These are phyloP conservation scores for Amanita muscaria DNA, from an alignment of 768 basidiomycete species.

Conservation along the genomic window DNA sequence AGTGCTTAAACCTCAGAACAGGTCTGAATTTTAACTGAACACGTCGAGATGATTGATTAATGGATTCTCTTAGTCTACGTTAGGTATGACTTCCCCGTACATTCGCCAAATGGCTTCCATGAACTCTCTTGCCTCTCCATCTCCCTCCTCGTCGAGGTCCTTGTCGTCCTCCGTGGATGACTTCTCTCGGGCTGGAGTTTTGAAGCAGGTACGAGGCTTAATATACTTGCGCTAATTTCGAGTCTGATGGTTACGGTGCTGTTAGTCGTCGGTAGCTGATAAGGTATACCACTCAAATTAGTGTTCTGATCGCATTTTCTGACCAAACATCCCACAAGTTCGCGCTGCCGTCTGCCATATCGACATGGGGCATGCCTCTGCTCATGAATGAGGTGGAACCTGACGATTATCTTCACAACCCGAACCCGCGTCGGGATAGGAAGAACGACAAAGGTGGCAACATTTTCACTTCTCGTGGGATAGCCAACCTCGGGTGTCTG, in stretches of 20 bases:
- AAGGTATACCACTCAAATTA: slow-evolving; percentile 16
- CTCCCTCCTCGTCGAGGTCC: neutral
- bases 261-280: slow-evolving; percentile 22
- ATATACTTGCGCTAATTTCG: neutral
- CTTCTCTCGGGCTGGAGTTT: neutral
- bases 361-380: slow-evolving; percentile 40
- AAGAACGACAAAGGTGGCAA: slow-evolving; percentile 47
- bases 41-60: too few relatives aligned
- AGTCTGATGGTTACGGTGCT: neutral
- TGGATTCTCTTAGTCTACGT: too few relatives aligned
- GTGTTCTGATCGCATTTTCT: neutral
- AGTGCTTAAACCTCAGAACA: too few relatives aligned
- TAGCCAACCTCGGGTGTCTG: slow-evolving; percentile 62
- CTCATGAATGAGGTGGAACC: slow-evolving; percentile 38
- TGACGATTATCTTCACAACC: slow-evolving; percentile 60
- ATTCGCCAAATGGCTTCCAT: neutral
- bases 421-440: slow-evolving; percentile 45
- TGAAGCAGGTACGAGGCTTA: neutral
- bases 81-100: too few relatives aligned
- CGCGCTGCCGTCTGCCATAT: slow-evolving; percentile 35
- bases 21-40: too few relatives aligned
- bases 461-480: slow-evolving; percentile 52
- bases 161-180: neutral
- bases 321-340: slow-evolving; percentile 20
- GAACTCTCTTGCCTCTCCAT: neutral